Percentiles rank a stretch among this genome's conserved stretches.
Evolutionary conservation across 2,329 filamentous ascomycete species (phyloP).

Genomic region (Pseudodiploospora longispora): DNA sequence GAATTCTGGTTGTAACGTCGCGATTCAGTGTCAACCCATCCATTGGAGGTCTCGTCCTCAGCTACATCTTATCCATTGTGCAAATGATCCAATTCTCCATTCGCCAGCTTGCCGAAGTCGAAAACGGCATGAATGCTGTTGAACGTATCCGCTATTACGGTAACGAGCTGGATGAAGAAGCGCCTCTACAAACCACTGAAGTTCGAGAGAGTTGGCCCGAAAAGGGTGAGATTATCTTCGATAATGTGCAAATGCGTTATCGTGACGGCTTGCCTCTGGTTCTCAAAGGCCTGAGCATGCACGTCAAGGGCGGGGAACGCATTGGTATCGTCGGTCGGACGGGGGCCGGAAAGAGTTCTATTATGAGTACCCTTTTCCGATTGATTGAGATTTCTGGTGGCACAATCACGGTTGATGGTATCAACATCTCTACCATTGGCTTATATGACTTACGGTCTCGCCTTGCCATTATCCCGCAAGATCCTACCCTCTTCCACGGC

Average conservation of each 20-base stretch:
- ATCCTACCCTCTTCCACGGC: slow-evolving; percentile 74
- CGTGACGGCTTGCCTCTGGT: slow-evolving; percentile 64
- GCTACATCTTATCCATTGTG: slow-evolving; percentile 87
- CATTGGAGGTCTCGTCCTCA: slow-evolving; percentile 79
- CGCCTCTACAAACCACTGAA: slow-evolving; percentile 68
- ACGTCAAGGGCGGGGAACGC: slow-evolving; percentile 66
- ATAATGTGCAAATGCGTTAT: slow-evolving; percentile 72
- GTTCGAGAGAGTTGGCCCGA: slow-evolving; percentile 76
- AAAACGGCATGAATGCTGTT: slow-evolving; percentile 97
- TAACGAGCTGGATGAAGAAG: slow-evolving; percentile 78
- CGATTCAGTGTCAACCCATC: slow-evolving; percentile 79
- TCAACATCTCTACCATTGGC: slow-evolving; percentile 65
- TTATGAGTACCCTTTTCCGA: slow-evolving; percentile 76
- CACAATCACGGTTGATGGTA: slow-evolving; percentile 55
- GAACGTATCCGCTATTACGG: slow-evolving; percentile 90
- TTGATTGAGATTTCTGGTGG: slow-evolving; percentile 59
- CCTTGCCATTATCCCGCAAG: slow-evolving; percentile 76
- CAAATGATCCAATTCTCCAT: slow-evolving; percentile 96
- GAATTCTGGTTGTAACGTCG: slow-evolving; percentile 85
- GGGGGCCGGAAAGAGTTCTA: slow-evolving; percentile 74
- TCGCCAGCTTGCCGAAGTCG: slow-evolving; percentile 86
- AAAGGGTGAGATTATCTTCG: slow-evolving; percentile 70
- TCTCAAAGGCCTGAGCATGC: slow-evolving; percentile 61
- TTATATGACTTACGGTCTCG: slow-evolving; percentile 68
- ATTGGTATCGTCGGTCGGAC: slow-evolving; percentile 77